Evolutionary conservation across 306 rosid species (phyloP).

Genomic region (Arachis stenosperma): DNA sequence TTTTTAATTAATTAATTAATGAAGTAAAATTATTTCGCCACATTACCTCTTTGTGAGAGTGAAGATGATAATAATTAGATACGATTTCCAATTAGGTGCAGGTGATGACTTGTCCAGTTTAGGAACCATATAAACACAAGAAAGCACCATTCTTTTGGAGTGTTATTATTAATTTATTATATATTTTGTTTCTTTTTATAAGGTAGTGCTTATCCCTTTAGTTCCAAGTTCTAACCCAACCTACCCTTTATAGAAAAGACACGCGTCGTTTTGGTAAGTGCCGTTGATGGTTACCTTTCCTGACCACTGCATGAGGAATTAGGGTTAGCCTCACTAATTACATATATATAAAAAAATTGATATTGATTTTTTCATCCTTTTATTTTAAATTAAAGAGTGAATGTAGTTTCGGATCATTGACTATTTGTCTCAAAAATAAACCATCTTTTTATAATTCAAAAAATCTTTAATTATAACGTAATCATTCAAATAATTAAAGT

Average conservation of each 20-base stretch:
- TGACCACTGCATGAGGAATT: neutral
- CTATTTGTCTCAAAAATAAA: too few relatives aligned
- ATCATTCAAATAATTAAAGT: too few relatives aligned
- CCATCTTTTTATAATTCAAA: too few relatives aligned
- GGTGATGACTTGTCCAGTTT: slow-evolving; percentile 50
- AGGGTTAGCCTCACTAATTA: neutral
- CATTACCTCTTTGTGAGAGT: neutral
- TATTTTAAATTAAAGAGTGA: too few relatives aligned
- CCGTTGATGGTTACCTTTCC: slow-evolving; percentile 31
- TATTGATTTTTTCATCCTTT: too few relatives aligned
- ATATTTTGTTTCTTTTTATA: slow-evolving; percentile 13
- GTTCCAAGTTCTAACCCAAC: slow-evolving; percentile 20
- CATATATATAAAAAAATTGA: too few relatives aligned
- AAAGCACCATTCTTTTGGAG: neutral
- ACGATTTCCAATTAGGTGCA: slow-evolving; percentile 1
- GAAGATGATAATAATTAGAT: neutral
- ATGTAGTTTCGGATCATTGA: too few relatives aligned
- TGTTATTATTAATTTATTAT: too few relatives aligned
- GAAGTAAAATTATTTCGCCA: too few relatives aligned
- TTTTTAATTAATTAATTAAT: too few relatives aligned
- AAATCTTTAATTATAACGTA: too few relatives aligned
- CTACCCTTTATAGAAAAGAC: slow-evolving; percentile 45
- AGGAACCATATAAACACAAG: slow-evolving; percentile 44
- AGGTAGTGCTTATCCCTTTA: slow-evolving; percentile 55
- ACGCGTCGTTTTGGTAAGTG: slow-evolving; percentile 58